A percentile compares a stretch with the other conserved stretches of the same genome.
phyloP scores from a whole-genome alignment of 139 green algal genomes.

The Picocystis salinarum region DNA sequence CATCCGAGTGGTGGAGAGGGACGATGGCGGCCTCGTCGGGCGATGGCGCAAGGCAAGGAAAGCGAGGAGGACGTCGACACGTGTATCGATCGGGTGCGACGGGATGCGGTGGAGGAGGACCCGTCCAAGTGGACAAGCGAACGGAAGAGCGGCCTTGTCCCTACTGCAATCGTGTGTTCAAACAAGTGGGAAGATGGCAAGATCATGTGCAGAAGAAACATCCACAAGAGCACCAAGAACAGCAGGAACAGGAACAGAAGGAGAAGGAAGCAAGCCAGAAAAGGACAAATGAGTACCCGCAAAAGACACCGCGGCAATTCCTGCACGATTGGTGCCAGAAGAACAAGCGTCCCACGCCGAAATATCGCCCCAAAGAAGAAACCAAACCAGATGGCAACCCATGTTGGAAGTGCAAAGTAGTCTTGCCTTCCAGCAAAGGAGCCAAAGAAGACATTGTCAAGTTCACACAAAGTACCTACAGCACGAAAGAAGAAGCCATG shows the following conservation, averaged over 20 bases:
- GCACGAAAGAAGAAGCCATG: conserved; percentile 2
- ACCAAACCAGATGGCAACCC: not conserved
- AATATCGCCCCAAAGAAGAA: conserved; percentile 3
- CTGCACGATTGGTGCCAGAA: conserved; percentile 10
- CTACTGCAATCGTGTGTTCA: conserved; percentile 6
- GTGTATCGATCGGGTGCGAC: not conserved
- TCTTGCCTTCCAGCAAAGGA: conserved; percentile 2
- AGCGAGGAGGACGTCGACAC: no score
- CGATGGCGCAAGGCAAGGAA: no score
- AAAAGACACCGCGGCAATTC: conserved; percentile 3
- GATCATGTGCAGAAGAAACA: conserved; percentile 7
- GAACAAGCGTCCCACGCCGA: conserved; percentile 3
- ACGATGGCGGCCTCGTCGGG: no score
- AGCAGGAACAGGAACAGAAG: no score
- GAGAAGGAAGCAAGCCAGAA: not conserved
- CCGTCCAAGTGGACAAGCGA: conserved; percentile 5
- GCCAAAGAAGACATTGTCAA: conserved; percentile 1
- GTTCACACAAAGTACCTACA: not conserved
- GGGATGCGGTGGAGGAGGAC: not conserved
- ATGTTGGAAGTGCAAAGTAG: conserved; percentile 6
- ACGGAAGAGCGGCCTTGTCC: conserved; percentile 3
- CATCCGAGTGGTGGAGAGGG: no score
- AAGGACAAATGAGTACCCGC: not conserved
- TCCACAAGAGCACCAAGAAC: not conserved
- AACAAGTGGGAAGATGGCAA: not conserved